Percentiles rank a stretch among this genome's conserved stretches.
phyloP scores from a whole-genome alignment of 441 rosid genomes.

The Jatropha multifida region DNA sequence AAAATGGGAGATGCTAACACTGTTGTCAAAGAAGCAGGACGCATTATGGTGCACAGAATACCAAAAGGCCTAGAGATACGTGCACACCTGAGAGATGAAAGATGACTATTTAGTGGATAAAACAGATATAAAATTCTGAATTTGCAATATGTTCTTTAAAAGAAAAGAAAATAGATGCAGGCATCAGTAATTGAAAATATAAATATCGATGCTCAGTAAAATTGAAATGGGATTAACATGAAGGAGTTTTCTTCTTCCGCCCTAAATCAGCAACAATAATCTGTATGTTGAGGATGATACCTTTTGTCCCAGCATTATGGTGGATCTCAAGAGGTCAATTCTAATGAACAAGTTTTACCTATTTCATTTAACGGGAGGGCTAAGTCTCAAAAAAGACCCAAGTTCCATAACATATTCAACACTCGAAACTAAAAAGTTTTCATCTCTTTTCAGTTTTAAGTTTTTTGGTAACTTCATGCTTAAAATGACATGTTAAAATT shows the following conservation, averaged over 20 bases:
- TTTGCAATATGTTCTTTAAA: not conserved
- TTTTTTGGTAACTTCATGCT: no score
- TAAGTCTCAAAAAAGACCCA: not conserved
- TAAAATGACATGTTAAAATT: no score
- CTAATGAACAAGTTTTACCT: not conserved
- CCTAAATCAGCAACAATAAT: not conserved
- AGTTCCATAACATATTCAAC: no score
- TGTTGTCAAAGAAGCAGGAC: not conserved
- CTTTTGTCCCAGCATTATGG: not conserved
- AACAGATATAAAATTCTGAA: not conserved
- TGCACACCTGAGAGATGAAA: not conserved
- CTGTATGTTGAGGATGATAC: not conserved
- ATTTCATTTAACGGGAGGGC: not conserved
- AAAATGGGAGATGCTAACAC: not conserved
- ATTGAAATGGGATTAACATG: no score
- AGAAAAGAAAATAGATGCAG: not conserved
- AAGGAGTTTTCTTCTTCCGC: no score
- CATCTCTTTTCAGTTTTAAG: no score
- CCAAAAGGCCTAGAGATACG: not conserved
- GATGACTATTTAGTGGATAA: not conserved
- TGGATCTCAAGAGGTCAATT: not conserved
- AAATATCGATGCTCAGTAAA: no score
- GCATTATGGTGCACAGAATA: conserved; percentile 1
- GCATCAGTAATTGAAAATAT: not conserved
- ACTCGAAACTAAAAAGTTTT: no score